phyloP scores from a whole-genome alignment of 805 yeast genomes.

The Spathaspora boniae region DNA sequence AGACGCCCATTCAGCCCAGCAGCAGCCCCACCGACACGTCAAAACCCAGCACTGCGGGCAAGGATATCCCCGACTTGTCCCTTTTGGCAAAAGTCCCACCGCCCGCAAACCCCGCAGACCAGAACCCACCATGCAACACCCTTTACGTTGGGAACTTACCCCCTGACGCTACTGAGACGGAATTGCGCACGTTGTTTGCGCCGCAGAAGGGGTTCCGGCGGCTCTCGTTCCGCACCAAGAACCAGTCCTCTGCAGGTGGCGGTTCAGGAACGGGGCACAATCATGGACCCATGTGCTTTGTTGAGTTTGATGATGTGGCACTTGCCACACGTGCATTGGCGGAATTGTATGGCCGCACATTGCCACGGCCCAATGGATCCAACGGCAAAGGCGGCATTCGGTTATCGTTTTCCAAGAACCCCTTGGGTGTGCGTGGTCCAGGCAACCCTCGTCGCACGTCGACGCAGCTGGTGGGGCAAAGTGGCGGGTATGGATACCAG shows the following conservation, averaged over 20 bases:
- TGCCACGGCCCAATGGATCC: slow-evolving; percentile 72
- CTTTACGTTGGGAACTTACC: slow-evolving; percentile 96
- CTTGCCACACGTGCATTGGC: slow-evolving; percentile 92
- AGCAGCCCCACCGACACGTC: slow-evolving; percentile 12
- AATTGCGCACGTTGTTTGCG: slow-evolving; percentile 79
- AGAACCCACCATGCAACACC: slow-evolving; percentile 98
- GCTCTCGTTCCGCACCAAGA: slow-evolving; percentile 75
- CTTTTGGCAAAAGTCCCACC: slow-evolving; percentile 78
- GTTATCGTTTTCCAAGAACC: slow-evolving; percentile 91
- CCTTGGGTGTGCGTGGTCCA: slow-evolving; percentile 90
- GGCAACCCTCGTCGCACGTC: slow-evolving; percentile 42
- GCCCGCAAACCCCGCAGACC: slow-evolving; percentile 98
- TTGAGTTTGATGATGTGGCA: slow-evolving; percentile 94
- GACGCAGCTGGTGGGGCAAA: slow-evolving; percentile 20
- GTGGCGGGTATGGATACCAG: slow-evolving; percentile 19
- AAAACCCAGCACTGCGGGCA: slow-evolving; percentile 10
- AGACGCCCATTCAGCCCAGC: slow-evolving; percentile 3
- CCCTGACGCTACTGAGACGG: slow-evolving; percentile 94
- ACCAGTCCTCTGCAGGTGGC: slow-evolving; percentile 27
- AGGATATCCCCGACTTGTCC: slow-evolving; percentile 61
- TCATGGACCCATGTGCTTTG: slow-evolving; percentile 99
- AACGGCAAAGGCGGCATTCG: slow-evolving; percentile 90
- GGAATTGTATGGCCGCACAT: slow-evolving; percentile 86
- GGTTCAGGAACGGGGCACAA: slow-evolving; percentile 33
- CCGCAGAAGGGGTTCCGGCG: slow-evolving; percentile 92